Conservation (phyloP, 169 alveolate species). For the Theileria annulata region DNA sequence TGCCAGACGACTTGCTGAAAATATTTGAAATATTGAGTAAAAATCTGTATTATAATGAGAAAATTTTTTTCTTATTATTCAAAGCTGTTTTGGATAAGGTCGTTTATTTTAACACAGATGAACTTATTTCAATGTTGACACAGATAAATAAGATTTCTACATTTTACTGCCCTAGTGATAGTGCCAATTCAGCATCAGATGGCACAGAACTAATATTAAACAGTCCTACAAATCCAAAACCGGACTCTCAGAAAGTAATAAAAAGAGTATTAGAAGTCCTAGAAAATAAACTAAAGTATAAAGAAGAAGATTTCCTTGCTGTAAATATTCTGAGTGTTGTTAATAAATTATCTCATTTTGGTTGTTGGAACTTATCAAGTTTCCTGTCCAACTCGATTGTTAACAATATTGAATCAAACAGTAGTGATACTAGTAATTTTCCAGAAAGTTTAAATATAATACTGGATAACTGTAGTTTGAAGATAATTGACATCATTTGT, state of each 20-base stretch:
- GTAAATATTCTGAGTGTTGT: neutral
- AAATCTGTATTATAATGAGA: conserved; percentile 38
- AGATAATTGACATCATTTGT: neutral
- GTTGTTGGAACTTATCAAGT: neutral
- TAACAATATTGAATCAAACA: neutral
- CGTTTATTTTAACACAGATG: conserved; percentile 28
- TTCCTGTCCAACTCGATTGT: neutral
- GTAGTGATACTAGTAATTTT: neutral
- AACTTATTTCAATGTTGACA: conserved; percentile 15
- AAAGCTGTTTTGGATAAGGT: conserved; percentile 19
- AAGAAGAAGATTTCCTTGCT: neutral
- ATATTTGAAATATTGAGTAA: conserved; percentile 34
- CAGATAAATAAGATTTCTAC: conserved; percentile 10
- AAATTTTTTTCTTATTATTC: conserved; percentile 22
- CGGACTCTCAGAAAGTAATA: neutral
- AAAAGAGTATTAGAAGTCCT: conserved; percentile 2
- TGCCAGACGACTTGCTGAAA: conserved; percentile 26
- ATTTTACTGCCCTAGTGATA: neutral
- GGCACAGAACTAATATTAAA: neutral
- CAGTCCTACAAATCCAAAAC: neutral
- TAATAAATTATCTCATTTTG: neutral
- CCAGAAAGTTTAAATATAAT: neutral
- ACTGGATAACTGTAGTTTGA: neutral
- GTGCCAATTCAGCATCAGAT: neutral
- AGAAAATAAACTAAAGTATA: neutral